A percentile compares a stretch with the other conserved stretches of the same genome.
Evolutionary conservation across 495 filamentous ascomycete species (phyloP).

Genomic region (Eremomyces bilateralis): DNA sequence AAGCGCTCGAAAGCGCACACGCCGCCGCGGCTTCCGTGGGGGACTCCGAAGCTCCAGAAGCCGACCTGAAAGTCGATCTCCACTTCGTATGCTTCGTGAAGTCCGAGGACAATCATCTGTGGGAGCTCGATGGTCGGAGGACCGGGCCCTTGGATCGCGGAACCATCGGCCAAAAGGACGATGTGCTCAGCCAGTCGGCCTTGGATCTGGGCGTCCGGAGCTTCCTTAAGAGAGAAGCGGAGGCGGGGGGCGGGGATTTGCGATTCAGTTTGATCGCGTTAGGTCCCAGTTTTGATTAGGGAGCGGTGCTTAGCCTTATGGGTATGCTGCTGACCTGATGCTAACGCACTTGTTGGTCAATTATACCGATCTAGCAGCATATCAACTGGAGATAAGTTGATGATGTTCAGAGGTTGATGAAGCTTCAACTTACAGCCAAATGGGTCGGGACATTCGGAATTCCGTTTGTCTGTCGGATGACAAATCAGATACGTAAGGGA

Average conservation of each 20-base stretch:
- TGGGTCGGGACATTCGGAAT: too few species aligned
- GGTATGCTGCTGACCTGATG: too few species aligned
- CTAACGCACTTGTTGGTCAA: too few species aligned
- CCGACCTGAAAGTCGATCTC: conserved; percentile 18
- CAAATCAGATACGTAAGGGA: too few species aligned
- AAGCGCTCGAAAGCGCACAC: conserved; percentile 21
- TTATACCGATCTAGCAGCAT: too few species aligned
- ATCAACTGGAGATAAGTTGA: too few species aligned
- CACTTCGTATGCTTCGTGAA: conserved; percentile 25
- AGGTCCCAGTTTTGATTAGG: conserved; percentile 19
- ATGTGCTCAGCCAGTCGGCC: conserved; percentile 45
- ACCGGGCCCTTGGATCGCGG: conserved; percentile 60
- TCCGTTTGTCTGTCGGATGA: too few species aligned
- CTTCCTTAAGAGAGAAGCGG: conserved; percentile 30
- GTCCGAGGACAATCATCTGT: conserved; percentile 18
- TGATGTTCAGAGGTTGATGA: too few species aligned
- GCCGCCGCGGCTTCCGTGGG: conserved; percentile 16
- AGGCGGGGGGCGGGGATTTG: conserved; percentile 24
- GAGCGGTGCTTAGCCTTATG: too few species aligned
- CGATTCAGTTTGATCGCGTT: conserved; percentile 36
- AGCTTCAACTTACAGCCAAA: too few species aligned
- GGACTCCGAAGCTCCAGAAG: conserved; percentile 18
- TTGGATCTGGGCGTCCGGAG: conserved; percentile 36
- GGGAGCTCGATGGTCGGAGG: conserved; percentile 25
- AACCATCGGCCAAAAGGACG: conserved; percentile 33